Conservation (phyloP, 2,329 filamentous ascomycete species). For the Cladosporium phlei region DNA sequence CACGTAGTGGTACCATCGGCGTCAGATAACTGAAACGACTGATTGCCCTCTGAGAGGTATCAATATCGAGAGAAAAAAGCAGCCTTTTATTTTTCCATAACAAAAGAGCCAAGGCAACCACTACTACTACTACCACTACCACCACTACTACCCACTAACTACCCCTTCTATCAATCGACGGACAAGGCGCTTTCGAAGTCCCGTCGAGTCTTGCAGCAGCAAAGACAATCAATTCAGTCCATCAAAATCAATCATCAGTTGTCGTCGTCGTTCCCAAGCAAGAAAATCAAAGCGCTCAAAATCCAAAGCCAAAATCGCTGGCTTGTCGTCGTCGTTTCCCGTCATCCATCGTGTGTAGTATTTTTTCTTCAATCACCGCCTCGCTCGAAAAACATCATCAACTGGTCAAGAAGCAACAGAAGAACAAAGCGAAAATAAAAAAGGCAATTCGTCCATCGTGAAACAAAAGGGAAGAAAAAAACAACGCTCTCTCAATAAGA, state of each 20-base stretch:
- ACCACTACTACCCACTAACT: neutral
- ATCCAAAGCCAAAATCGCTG: no score
- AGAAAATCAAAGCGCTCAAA: constrained; percentile 1
- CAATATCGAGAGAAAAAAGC: neutral
- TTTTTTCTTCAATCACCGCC: neutral
- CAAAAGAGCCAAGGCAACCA: neutral
- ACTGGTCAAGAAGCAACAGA: no score
- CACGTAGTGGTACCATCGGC: no score
- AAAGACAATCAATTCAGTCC: neutral
- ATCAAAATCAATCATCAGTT: no score
- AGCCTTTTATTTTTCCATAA: neutral
- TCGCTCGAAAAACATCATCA: constrained; percentile 1
- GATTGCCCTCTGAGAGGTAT: no score
- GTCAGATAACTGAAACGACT: no score
- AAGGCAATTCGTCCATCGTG: neutral
- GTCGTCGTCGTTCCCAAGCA: no score
- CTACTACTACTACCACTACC: neutral
- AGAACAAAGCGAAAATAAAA: neutral
- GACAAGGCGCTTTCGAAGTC: neutral
- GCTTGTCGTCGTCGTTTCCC: no score
- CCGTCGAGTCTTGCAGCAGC: neutral
- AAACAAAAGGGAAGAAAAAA: neutral
- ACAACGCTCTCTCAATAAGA: neutral
- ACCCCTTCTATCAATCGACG: neutral
- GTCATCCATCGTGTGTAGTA: no score